These are phyloP conservation scores for Pichia sp. DNA, from an alignment of 1,139 yeast genomes.

Conservation along the genomic window DNA sequence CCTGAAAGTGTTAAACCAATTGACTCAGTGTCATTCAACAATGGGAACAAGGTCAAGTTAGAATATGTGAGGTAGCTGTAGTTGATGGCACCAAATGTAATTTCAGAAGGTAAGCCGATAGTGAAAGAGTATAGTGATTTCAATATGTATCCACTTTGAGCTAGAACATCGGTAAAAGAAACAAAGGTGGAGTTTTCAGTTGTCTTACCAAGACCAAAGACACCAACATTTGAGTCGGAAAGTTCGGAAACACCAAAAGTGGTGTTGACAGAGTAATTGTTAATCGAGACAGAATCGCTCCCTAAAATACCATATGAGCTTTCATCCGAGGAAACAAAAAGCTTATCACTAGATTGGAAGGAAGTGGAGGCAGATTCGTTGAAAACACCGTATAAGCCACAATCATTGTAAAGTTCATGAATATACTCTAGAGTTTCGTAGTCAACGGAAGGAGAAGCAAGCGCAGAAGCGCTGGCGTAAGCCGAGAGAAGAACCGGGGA, in stretches of 20 bases:
- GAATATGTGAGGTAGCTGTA: conserved; percentile 41
- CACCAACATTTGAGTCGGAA: conserved; percentile 33
- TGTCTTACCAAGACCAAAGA: conserved; percentile 48
- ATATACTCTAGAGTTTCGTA: background rate
- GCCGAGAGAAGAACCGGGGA: background rate
- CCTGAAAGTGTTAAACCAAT: conserved; percentile 17
- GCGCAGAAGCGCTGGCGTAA: background rate
- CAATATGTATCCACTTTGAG: conserved; percentile 44
- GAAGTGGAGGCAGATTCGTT: conserved; percentile 43
- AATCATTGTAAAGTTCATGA: conserved; percentile 19
- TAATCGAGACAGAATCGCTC: conserved; percentile 36
- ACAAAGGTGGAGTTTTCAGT: conserved; percentile 32
- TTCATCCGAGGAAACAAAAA: conserved; percentile 45
- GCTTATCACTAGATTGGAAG: conserved; percentile 32
- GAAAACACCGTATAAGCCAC: conserved; percentile 45
- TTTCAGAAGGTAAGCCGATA: background rate
- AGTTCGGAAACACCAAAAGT: conserved; percentile 34
- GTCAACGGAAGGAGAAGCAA: background rate
- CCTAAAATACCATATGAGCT: conserved; percentile 35
- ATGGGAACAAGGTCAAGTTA: conserved; percentile 40
- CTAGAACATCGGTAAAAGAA: conserved; percentile 36
- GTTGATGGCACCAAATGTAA: conserved; percentile 34
- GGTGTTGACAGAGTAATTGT: background rate
- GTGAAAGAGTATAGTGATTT: conserved; percentile 47
- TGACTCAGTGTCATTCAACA: conserved; percentile 32